phyloP scores from a whole-genome alignment of 1,284 basidiomycete genomes.

The Gymnopus androsaceus region DNA sequence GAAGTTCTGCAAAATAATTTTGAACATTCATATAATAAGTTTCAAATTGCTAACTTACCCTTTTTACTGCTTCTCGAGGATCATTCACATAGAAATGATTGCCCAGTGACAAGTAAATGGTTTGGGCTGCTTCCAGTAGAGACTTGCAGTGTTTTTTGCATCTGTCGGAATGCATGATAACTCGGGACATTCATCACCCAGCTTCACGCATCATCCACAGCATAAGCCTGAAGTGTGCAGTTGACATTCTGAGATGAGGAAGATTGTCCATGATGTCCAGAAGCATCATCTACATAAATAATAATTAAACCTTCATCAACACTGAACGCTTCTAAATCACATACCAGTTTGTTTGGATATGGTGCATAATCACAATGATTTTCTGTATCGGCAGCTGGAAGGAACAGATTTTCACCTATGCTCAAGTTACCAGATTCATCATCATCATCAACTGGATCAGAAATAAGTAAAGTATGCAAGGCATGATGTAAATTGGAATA shows the following conservation, averaged over 20 bases:
- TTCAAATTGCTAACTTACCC: not conserved
- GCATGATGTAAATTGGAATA: not conserved
- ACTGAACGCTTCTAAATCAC: too few species aligned
- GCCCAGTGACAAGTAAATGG: not conserved
- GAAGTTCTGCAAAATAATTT: conserved; percentile 18
- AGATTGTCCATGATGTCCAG: conserved; percentile 13
- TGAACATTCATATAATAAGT: not conserved
- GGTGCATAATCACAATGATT: not conserved
- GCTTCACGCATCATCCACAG: not conserved
- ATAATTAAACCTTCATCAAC: too few species aligned
- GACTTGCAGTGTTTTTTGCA: not conserved
- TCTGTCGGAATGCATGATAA: conserved; percentile 1
- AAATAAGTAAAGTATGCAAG: not conserved
- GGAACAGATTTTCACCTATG: not conserved
- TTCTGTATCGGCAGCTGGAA: not conserved
- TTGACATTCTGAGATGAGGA: not conserved
- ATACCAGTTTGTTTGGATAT: conserved; percentile 1
- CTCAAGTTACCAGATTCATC: not conserved
- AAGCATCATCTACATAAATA: conserved; percentile 3
- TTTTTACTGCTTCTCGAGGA: conserved; percentile 5
- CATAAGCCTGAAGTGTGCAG: conserved; percentile 3
- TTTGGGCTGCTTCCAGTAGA: not conserved
- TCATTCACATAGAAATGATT: conserved; percentile 11
- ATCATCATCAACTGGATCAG: not conserved
- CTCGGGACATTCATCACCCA: conserved; percentile 4